Evolutionary conservation across 768 basidiomycete genomes (phyloP), one percentile per base, ranked within the genome.

Genomic region (Baorangia bicolor): DNA sequence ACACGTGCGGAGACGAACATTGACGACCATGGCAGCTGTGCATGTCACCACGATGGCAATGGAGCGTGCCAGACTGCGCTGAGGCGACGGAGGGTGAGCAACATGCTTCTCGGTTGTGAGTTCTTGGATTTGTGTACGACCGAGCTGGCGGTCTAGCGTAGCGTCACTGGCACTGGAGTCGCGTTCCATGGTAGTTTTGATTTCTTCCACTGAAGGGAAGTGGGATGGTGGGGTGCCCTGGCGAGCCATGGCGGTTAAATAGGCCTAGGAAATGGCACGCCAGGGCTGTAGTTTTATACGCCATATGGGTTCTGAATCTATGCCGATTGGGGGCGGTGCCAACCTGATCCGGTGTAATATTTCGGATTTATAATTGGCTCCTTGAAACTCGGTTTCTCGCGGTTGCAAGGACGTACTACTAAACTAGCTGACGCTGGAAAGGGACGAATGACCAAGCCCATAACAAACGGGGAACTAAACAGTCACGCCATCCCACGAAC

Each of bases 21-120:
- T 72, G 25, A 71, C 62, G 4, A 76, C 52, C 75, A 76, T 69
- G 23, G 73, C 75, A 40, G 71, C 65, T 10, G 79, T 78, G 39
- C 76, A 75, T 9, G 75, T 73, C 7, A 64, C 61, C 11, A 74
- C 72, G 20, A 75, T 69, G 20, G 64, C 65, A 7, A 70, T 46
- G n/a, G 63, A 64, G 14, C 67, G 69, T 21, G 61, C 48, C 0
- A 55, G 56, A 55, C 74, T 71, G 25, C 64, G 73, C 0, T 51
- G 14, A 3, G 59, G 28, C 0, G 42, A 11, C 1, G 61, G 40
- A 20, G 53, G 38, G 18, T 23, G 49, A 13, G 33, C 20, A 5
- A 1, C 21, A 14, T 11, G 37, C 4, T 55, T 63, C 35, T 70
- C 61, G 0, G 13, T 3, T n/a, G 34, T 21, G 20, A 60, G 33